Conservation (phyloP, 1,284 basidiomycete species). For the Peniophora sp. region DNA sequence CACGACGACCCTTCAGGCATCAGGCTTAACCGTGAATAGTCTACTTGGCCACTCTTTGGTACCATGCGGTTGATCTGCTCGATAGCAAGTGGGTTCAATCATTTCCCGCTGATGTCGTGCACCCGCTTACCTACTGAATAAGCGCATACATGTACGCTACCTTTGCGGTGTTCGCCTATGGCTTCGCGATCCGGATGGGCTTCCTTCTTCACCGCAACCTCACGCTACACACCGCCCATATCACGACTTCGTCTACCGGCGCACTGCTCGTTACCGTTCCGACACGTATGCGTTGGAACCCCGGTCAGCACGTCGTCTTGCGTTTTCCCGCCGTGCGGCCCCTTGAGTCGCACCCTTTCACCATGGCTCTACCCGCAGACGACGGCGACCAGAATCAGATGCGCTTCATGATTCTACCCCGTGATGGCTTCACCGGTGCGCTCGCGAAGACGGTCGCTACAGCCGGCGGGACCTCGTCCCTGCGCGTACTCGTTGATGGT, state of each 20-base stretch:
- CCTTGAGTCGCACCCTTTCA: not conserved
- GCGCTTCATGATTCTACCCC: not conserved
- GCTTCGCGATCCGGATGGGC: not conserved
- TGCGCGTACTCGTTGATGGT: not conserved
- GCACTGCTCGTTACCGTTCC: not conserved
- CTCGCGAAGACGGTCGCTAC: not conserved
- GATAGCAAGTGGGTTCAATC: not conserved
- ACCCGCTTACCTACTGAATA: not conserved
- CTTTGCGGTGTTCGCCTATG: not conserved
- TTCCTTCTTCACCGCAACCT: not conserved
- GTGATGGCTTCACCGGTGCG: not conserved
- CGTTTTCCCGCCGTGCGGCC: not conserved
- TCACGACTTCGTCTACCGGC: not conserved
- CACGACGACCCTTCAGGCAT: not conserved
- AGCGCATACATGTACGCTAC: slow-evolving; percentile 2
- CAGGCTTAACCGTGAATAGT: not conserved
- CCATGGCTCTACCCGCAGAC: not conserved
- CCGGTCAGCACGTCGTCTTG: not conserved
- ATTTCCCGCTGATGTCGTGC: too few relatives aligned
- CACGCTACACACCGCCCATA: not conserved
- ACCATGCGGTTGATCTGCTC: not conserved
- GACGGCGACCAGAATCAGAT: not conserved
- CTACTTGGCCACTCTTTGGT: not conserved
- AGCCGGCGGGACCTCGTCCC: not conserved
- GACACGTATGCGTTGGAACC: not conserved